Conservation (phyloP, 2,329 filamentous ascomycete species). For the Fusarium keratoplasticum region DNA sequence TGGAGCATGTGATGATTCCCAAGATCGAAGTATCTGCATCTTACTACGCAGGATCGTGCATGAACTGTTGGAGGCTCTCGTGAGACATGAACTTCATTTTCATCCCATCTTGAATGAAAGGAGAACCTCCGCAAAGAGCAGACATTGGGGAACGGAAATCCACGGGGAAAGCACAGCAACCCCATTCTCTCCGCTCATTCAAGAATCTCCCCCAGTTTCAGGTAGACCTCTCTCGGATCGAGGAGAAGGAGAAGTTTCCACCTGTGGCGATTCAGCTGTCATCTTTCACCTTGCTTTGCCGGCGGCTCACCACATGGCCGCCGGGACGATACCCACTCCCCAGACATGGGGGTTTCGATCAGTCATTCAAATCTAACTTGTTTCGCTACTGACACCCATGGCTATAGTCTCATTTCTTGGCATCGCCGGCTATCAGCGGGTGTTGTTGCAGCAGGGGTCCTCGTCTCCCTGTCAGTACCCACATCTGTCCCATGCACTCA, state of each 20-base stretch:
- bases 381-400: not conserved
- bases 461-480: not conserved
- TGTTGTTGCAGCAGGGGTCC: not conserved
- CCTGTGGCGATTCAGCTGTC: not conserved
- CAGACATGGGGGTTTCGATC: not conserved
- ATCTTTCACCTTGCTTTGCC: not conserved
- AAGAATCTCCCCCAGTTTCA: not conserved
- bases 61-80: not conserved
- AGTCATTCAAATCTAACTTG: not conserved
- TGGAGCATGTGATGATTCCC: not conserved
- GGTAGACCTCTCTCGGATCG: not conserved
- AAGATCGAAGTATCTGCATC: not conserved
- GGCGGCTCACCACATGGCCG: not conserved
- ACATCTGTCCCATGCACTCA: not conserved
- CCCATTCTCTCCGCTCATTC: not conserved
- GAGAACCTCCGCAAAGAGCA: not conserved
- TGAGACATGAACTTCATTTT: not conserved
- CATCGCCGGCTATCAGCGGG: not conserved
- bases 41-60: not conserved
- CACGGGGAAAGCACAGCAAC: not conserved
- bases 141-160: not conserved
- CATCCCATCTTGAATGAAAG: not conserved
- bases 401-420: not conserved
- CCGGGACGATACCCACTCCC: not conserved
- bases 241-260: not conserved